Evolutionary conservation across 2,329 filamentous ascomycete genomes (phyloP), one percentile per base, ranked within the genome.

Genomic region (Biscogniauxia sp.): DNA sequence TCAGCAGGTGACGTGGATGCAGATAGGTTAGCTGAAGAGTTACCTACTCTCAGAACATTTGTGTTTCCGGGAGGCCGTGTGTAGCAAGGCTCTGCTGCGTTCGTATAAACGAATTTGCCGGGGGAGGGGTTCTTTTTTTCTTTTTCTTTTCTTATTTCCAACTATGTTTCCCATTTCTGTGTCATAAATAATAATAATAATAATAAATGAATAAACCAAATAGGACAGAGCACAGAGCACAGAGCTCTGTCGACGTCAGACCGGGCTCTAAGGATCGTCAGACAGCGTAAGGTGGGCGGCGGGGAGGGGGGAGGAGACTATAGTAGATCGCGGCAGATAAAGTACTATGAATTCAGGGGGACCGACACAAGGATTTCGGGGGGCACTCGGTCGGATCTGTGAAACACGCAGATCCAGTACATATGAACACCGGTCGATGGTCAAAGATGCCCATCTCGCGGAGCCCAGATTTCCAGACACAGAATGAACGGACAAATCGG

Each of bases 251-350:
- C 20, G 26, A 59, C 59, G 52, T 51, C 55, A 54, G 62, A 56
- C 51, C 58, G 56, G 55, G 62, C 59, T 54, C 59, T 56, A 56
- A 59, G 55, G 60, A 63, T 59, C 51, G 26, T 55, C 56, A 56
- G 37, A 52, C 49, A 57, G 58, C 55, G 51, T 28, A 55, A 53
- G 9, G 58, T 51, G 51, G 55, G 52, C 50, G 54, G 20, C 52
- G 45, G 53, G 57, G 50, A 57, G 58, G 50, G 45, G 54, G 58
- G 50, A 49, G 54, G 56, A 58, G 49, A 63, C 56, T 54, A 61
- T 53, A 61, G 50, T 55, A 63, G 65, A 67, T 68, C 67, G 66
- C 68, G 66, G 65, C 68, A 69, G 64, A 68, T 70, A 58, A 57
- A 66, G 60, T 57, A 41, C 61, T 58, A 63, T 64, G 57, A 54